Percentiles rank a stretch among this genome's conserved stretches.
Evolutionary conservation across 2,329 filamentous ascomycete species (phyloP).

Genomic region (Blastomyces percursus): DNA sequence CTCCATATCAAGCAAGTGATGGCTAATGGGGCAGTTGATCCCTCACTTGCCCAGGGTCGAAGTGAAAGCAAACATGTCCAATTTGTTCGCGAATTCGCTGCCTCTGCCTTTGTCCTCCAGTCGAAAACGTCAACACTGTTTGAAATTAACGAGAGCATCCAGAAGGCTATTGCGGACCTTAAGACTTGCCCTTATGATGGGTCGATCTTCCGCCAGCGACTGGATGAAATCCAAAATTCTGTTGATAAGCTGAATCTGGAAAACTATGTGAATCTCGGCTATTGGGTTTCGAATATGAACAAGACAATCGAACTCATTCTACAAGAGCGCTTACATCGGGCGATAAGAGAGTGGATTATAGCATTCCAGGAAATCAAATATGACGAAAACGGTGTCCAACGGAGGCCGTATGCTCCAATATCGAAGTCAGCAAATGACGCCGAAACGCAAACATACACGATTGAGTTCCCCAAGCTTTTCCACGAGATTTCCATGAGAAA

Average conservation of each 20-base stretch:
- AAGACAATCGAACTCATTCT: constrained; percentile 70
- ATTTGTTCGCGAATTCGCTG: constrained; percentile 88
- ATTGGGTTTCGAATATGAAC: constrained; percentile 85
- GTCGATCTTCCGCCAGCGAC: constrained; percentile 63
- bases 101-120: constrained; percentile 77
- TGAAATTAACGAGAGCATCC: constrained; percentile 66
- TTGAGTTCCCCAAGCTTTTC: constrained; percentile 46
- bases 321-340: constrained; percentile 68
- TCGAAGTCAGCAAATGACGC: constrained; percentile 18
- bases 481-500: constrained; percentile 97
- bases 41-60: constrained; percentile 44
- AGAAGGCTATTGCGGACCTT: constrained; percentile 73
- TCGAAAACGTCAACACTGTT: constrained; percentile 70
- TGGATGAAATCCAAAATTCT: constrained; percentile 78
- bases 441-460: constrained; percentile 25
- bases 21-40: constrained; percentile 49
- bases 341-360: constrained; percentile 76
- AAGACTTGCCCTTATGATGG: constrained; percentile 73
- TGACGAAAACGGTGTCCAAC: constrained; percentile 17
- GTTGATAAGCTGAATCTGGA: constrained; percentile 96
- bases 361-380: constrained; percentile 58
- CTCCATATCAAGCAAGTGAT: constrained; percentile 61
- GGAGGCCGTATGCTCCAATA: neutral
- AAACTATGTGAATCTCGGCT: constrained; percentile 83
- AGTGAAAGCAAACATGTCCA: constrained; percentile 89